A percentile compares a stretch with the other conserved stretches of the same genome.
Evolutionary conservation across 1,284 basidiomycete species (phyloP).

Genomic region (Trichosporon coremiiforme): DNA sequence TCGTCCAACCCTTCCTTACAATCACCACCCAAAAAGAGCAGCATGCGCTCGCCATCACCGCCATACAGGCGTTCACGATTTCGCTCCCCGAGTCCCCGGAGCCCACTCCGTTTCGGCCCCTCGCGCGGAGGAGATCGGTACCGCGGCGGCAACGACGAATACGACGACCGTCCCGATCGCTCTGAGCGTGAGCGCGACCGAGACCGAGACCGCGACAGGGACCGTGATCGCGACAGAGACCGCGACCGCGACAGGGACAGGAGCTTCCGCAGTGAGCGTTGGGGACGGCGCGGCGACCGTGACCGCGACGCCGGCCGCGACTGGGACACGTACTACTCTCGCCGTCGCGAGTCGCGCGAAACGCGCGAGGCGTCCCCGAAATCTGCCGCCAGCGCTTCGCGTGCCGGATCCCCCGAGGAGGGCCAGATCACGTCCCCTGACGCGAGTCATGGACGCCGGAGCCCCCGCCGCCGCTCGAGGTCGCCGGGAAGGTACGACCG

Average conservation of each 20-base stretch:
- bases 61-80: constrained; percentile 34
- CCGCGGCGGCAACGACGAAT: constrained; percentile 29
- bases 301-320: constrained; percentile 32
- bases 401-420: constrained; percentile 48
- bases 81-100: constrained; percentile 39
- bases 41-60: constrained; percentile 46
- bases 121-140: constrained; percentile 31
- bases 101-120: constrained; percentile 16
- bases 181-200: constrained; percentile 20
- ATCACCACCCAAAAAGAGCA: constrained; percentile 15
- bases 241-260: constrained; percentile 19
- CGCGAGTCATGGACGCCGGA: neutral
- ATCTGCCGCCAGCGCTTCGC: constrained; percentile 18
- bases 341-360: constrained; percentile 28
- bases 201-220: constrained; percentile 26
- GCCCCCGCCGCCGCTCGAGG: constrained; percentile 18
- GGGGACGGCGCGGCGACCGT: constrained; percentile 24
- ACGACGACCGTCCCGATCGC: constrained; percentile 17
- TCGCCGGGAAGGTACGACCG: constrained; percentile 22
- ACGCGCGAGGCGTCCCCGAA: neutral
- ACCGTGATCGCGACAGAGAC: too few relatives aligned
- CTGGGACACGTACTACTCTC: constrained; percentile 31
- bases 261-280: neutral
- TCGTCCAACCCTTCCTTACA: neutral
- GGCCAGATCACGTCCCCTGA: constrained; percentile 48